Base-by-base conservation (phyloP, 2,329 filamentous ascomycete species). In the Emericellopsis cladophorae region DNA sequence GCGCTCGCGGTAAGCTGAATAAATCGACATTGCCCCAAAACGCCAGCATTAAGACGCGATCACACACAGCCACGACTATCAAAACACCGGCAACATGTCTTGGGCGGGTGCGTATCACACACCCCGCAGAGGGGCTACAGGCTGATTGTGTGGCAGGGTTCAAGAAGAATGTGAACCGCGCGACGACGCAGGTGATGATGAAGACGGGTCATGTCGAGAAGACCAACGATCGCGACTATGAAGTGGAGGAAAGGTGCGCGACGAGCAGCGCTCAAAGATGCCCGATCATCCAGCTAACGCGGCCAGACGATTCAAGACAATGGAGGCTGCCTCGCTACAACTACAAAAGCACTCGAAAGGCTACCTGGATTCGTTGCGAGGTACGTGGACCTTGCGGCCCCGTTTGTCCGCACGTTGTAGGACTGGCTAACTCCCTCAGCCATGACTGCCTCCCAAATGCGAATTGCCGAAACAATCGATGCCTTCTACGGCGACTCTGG, bases 181-280 rank as follows among this genome's bases (percentile, higher is more conserved):
- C 90, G 55, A 95, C 90, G 65, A 98, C 93, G 67, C 89, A 95
- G 80, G 90, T 96, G 47, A 95, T 98, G 87, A 96, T 98, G 90
- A 98, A 98, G 76, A 94, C 89, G 43, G 86, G 81, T 84, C 92
- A 96, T 69, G 93, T 98, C 54, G 92, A 98, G 66, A 90, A 92
- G 68, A 98, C 92, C 22, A 95, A 90, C 61, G 92, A 98, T 67
- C 86, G 93, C 51, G 92, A 96, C 61, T 98, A 96, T 63, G 92
- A 96, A 65, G 90, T 96, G 40, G 93, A 98, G 64, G 87, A 94
- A 64, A 80, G 85, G 82, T 88, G 61, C 34, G 60, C 32, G 24
- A 36, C 9, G 16, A 12, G 3, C 22, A 23, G 8, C n/a, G 31
- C 9, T 6, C 4, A 46, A 49, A 40, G 45, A 37, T 35, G 12